Base-by-base conservation (phyloP, 2,329 filamentous ascomycete genomes). In the Cercospora sp. region DNA sequence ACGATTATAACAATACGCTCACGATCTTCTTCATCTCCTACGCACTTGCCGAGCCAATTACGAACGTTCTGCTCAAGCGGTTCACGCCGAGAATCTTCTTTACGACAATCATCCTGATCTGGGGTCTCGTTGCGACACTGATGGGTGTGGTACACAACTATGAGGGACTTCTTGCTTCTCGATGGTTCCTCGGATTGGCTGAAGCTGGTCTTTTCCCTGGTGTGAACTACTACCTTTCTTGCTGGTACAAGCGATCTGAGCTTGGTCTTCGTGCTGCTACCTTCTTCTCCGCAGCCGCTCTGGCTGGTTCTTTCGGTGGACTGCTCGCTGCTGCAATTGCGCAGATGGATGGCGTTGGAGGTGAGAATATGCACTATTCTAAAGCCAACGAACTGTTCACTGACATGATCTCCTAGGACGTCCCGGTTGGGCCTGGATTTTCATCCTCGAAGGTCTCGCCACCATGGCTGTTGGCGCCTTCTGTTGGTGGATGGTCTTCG, bases 11-110 rank as follows among this genome's bases (percentile, higher is more conserved):
- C 78, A 84, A 86, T 28, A 87, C 89, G 0, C 84, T 97, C 9
- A 91, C 90, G 43, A 90, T 97, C 74, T 97, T 97, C 82, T 97
- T 97, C 81, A 85, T 96, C 63, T 93, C 91, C 1, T 97, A 97
- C 78, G 86, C 91, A 1, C 80, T 93, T 32, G 93, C 92, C 70
- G 92, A 95, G 78, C 88, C 89, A 0, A 74, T 93, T 58, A 93
- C 91, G 69, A 95, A 96, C 77, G 83, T 95, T 57, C 79, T 96
- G 28, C 87, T 96, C 66, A 96, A 95, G 81, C 85, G 85, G 18
- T 81, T 92, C 70, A 86, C 88, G 0, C 93, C 93, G 0, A 91
- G 90, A 51, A 80, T 94, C 67, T 97, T 96, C 70, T 71, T 75
- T 62, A 91, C 93, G 1, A 82, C 86, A 24, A 96, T 95, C 74